These are phyloP conservation scores for Vitis rotundifolia DNA, from an alignment of 164 flowering plant genomes.

Conservation along the genomic window DNA sequence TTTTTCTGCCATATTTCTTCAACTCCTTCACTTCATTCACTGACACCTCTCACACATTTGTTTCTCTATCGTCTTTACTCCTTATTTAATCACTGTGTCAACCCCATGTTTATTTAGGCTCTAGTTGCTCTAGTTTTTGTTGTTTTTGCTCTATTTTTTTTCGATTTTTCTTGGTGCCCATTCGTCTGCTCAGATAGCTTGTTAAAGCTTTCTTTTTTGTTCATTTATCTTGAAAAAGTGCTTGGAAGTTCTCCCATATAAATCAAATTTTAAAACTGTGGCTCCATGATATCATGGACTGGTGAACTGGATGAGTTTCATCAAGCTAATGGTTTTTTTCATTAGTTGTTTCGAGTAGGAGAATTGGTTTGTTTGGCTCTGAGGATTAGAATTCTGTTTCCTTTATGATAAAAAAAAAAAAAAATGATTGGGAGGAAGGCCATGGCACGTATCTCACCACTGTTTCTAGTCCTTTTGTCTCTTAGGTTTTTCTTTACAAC, in stretches of 20 bases:
- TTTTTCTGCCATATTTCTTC: background rate
- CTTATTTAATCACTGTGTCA: too few species aligned
- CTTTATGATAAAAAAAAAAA: background rate
- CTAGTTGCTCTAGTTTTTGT: too few species aligned
- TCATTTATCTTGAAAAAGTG: background rate
- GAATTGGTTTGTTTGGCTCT: slow-evolving; percentile 2
- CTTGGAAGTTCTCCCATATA: background rate
- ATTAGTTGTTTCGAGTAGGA: slow-evolving; percentile 1
- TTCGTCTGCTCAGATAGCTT: background rate
- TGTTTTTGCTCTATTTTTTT: too few species aligned
- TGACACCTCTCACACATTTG: too few species aligned
- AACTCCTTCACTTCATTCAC: background rate
- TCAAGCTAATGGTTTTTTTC: background rate
- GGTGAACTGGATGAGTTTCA: background rate
- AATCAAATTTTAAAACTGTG: background rate
- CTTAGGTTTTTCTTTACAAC: slow-evolving; percentile 66
- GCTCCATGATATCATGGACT: background rate
- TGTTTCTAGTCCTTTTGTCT: slow-evolving; percentile 45
- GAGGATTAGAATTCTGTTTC: background rate
- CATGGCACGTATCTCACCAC: slow-evolving; percentile 47
- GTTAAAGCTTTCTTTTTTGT: background rate
- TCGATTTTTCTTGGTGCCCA: background rate
- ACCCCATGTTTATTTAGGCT: too few species aligned
- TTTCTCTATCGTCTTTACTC: too few species aligned
- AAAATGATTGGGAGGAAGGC: slow-evolving; percentile 41